Evolutionary conservation across 345 rosid species (phyloP), one percentile per base, ranked within the genome.

Genomic region (Hirschfeldia incana): DNA sequence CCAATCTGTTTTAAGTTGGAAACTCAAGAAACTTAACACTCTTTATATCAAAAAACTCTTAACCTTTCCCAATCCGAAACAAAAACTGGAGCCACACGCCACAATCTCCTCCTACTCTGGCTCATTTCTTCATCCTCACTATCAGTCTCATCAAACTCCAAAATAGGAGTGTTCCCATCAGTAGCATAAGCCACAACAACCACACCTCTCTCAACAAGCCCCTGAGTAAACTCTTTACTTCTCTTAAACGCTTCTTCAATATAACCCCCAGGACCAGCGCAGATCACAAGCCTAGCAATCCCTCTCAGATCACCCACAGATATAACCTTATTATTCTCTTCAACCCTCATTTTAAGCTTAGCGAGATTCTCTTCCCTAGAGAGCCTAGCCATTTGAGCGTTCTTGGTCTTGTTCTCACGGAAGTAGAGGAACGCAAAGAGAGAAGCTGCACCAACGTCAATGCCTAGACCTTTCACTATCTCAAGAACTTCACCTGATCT

Each of bases 361-460:
- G 94, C 91, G 42, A 94, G 97, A 78, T 67, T 87, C 83, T 94
- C 98, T 79, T 94, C 98, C 79, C 98, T 89, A 1, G 97, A 87
- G 49, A 94, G 97, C 85, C 87, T 91, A 61, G 89, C 97, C 76
- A 89, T 30, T 74, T 94, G 97, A 0, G 91, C 90, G 49, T 86
- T 84, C 86, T 89, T 91, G 51, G 94, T 91, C 57, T 76, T 85
- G 81, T 90, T 90, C 82, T 94, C 98, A 59, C 90, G 85, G 34
- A 77, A 87, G 82, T 91, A 94, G 9, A 94, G 90, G 76, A 90
- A 88, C 6, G 91, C 96, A 76, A 94, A 94, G 60, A 91, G 61
- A 72, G 91, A 74, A 57, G 85, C 93, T 5, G 98, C 97, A 44
- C 87, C 94, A 11, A 92, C 9, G 80, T 92, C 99, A 60, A 94